Conservation (phyloP, 129 eudicot species). For the Gnaphalium uliginosum region DNA sequence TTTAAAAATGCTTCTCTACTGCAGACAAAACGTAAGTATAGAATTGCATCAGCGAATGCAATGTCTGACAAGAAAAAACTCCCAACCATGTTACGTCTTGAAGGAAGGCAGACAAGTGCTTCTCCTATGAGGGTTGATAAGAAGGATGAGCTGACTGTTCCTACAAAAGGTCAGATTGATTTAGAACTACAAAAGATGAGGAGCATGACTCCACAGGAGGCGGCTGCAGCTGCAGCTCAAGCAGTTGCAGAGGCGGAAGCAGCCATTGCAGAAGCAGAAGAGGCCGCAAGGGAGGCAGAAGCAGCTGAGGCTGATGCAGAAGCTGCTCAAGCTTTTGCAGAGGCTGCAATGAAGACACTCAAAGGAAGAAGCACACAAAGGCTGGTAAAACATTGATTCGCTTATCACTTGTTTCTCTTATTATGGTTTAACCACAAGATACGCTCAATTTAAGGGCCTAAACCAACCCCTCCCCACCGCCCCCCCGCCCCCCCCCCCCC, state of each 20-base stretch:
- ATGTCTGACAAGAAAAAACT: slow-evolving; percentile 58
- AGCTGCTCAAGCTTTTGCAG: slow-evolving; percentile 94
- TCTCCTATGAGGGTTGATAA: slow-evolving; percentile 43
- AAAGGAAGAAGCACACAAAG: slow-evolving; percentile 63
- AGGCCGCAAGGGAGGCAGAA: slow-evolving; percentile 93
- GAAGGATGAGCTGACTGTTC: slow-evolving; percentile 47
- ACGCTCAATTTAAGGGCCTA: background rate
- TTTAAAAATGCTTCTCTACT: background rate
- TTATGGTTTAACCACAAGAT: background rate
- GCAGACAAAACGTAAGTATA: slow-evolving; percentile 78
- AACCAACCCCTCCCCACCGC: too few relatives aligned
- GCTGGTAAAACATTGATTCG: slow-evolving; percentile 48
- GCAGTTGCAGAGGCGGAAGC: slow-evolving; percentile 98
- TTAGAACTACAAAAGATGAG: slow-evolving; percentile 81
- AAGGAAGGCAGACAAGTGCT: slow-evolving; percentile 53
- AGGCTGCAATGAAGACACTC: slow-evolving; percentile 87
- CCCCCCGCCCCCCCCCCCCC: too few relatives aligned
- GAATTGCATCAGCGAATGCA: slow-evolving; percentile 49
- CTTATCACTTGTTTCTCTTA: background rate
- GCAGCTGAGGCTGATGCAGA: slow-evolving; percentile 99
- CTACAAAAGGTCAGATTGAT: slow-evolving; percentile 71
- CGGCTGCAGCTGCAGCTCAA: slow-evolving; percentile 91
- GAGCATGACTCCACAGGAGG: slow-evolving; percentile 90
- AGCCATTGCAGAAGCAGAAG: slow-evolving; percentile 96
- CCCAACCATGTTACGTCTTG: slow-evolving; percentile 44